Evolutionary conservation across 129 eudicot species (phyloP), one percentile per base, ranked within the genome.

Genomic region (Escallonia herrerae): DNA sequence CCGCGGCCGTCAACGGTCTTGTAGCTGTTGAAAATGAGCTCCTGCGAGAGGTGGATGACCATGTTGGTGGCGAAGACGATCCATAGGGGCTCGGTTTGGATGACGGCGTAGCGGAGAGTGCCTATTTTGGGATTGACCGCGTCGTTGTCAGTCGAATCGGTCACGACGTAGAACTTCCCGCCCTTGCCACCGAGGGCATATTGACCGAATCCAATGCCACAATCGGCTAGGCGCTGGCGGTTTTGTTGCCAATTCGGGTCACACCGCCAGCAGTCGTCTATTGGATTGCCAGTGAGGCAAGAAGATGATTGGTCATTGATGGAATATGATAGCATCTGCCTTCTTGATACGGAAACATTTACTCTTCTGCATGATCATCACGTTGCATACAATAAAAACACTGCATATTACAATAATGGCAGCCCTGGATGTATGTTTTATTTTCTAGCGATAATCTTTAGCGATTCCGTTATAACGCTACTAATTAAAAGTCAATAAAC

Each of bases 241-340:
- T 88, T 80, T 11, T 79, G 82, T n/a, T 79, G 91, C 99, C 99
- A 93, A 40, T 82, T 80, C 0, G 95, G 78, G 83, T 93, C 99
- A 56, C 99, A 93, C 4, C 96, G 83, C 99, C 99, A 93, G 75
- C 99, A 93, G 65, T 93, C 99, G 56, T 93, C 99, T 12, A 93
- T 82, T 0, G 99, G 99, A 62, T 93, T 93, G 40, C 96, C 95
- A 13, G 95, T 86, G 7, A 67, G 77, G 71, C 99, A 93, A 2
- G 76, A 8, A 51, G 90, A 33, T 6, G 76, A 37, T 15, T 81
- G 82, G 66, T 82, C 95, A 3, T 63, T 74, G 72, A 47, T 71
- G 62, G 72, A 44, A 79, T 77, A 87, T 62, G 90, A 72, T 33
- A 81, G 61, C 73, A 86, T 60, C 64, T 78, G 76, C 68, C 99